phyloP scores from a whole-genome alignment of 352 stramenopile species.

The Pythium brachiatum region DNA sequence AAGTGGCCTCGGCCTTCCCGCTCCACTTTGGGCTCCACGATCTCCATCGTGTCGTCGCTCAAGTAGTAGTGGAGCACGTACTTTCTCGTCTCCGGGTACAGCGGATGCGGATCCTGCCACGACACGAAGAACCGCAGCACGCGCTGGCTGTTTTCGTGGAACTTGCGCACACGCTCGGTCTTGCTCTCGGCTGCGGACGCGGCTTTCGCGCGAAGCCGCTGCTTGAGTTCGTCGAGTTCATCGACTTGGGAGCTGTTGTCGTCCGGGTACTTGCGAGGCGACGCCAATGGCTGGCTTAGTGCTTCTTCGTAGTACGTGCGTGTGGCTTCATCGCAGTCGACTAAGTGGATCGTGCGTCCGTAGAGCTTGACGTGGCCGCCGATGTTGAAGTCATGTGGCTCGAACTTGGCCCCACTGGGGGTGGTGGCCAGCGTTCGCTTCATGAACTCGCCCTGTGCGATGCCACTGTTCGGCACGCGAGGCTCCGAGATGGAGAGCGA shows the following conservation, averaged over 20 bases:
- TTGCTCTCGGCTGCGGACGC: constrained; percentile 31
- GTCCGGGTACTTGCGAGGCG: constrained; percentile 73
- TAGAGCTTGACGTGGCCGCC: constrained; percentile 77
- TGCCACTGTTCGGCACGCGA: constrained; percentile 81
- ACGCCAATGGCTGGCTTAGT: constrained; percentile 29
- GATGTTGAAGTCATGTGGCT: constrained; percentile 76
- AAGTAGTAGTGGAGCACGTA: constrained; percentile 94
- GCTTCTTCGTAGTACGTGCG: constrained; percentile 78
- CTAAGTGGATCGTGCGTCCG: constrained; percentile 75
- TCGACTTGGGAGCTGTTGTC: constrained; percentile 48
- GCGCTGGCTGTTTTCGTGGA: constrained; percentile 76
- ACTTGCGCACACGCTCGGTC: constrained; percentile 58
- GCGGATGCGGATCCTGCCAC: constrained; percentile 89
- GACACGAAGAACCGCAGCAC: constrained; percentile 91
- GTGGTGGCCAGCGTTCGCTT: constrained; percentile 53
- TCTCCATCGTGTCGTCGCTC: constrained; percentile 89
- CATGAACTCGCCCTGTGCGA: constrained; percentile 89
- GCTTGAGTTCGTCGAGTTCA: constrained; percentile 60
- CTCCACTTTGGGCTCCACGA: constrained; percentile 73
- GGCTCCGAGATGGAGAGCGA: constrained; percentile 89
- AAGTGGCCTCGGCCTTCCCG: constrained; percentile 61
- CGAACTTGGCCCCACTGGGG: constrained; percentile 34
- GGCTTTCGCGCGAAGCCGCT: constrained; percentile 30
- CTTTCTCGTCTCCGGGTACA: constrained; percentile 85
- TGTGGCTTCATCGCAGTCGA: constrained; percentile 88